Evolutionary conservation across 2,329 filamentous ascomycete genomes (phyloP).

Genomic region (Sclerotinia trifoliorum): DNA sequence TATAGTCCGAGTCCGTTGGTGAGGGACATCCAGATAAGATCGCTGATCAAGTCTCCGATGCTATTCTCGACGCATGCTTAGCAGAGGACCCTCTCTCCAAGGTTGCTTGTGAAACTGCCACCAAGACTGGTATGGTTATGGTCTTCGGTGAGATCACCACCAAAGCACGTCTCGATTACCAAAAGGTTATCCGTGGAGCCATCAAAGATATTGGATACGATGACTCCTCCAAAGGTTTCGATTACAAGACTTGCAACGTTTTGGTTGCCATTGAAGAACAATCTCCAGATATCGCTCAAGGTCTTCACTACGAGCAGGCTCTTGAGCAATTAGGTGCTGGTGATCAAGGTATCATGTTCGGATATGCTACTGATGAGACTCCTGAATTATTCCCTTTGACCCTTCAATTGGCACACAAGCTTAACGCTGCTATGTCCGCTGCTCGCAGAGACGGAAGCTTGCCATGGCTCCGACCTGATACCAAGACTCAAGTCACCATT

Average conservation of each 20-base stretch:
- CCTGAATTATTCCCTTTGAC: slow-evolving; percentile 95
- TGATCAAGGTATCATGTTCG: slow-evolving; percentile 99
- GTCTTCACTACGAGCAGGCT: slow-evolving; percentile 96
- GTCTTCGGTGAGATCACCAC: slow-evolving; percentile 98
- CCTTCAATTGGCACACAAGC: slow-evolving; percentile 90
- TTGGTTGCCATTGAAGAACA: slow-evolving; percentile 99
- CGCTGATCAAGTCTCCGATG: slow-evolving; percentile 96
- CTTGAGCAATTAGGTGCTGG: slow-evolving; percentile 97
- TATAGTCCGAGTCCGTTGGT: slow-evolving; percentile 78
- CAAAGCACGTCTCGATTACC: slow-evolving; percentile 94
- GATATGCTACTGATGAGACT: slow-evolving; percentile 98
- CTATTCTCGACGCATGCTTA: slow-evolving; percentile 97
- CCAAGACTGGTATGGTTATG: slow-evolving; percentile 99
- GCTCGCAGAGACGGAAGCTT: slow-evolving; percentile 84
- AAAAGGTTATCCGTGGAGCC: slow-evolving; percentile 89
- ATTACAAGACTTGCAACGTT: slow-evolving; percentile 99
- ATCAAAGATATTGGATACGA: slow-evolving; percentile 99
- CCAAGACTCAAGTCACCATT: slow-evolving; percentile 99
- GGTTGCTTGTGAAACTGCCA: slow-evolving; percentile 97
- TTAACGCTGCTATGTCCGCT: slow-evolving; percentile 90
- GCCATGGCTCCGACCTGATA: slow-evolving; percentile 95
- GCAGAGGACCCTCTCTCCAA: slow-evolving; percentile 94
- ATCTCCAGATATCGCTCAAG: slow-evolving; percentile 97
- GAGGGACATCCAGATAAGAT: slow-evolving; percentile 97
- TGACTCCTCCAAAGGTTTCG: slow-evolving; percentile 94